A percentile compares a stretch with the other conserved stretches of the same genome.
These are phyloP conservation scores for Yarrowia yakushimensis DNA, from an alignment of 805 yeast species.

Conservation along the genomic window DNA sequence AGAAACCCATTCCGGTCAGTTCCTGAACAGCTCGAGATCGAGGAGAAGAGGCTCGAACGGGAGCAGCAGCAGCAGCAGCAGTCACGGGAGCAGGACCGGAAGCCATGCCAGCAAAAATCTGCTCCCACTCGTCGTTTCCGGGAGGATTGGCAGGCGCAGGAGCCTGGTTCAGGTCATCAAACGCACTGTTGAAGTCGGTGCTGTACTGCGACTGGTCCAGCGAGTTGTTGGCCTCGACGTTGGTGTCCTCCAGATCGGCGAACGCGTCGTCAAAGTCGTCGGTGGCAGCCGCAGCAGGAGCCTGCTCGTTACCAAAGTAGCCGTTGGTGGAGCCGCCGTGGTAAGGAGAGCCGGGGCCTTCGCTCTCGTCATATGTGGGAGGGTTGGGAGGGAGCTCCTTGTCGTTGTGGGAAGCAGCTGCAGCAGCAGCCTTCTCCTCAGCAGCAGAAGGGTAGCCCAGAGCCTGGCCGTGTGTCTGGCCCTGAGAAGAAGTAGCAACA, in stretches of 20 bases:
- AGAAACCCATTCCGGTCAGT: slow-evolving; percentile 86
- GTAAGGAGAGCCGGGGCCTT: neutral
- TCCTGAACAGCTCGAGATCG: slow-evolving; percentile 65
- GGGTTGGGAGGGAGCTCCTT: slow-evolving; percentile 21
- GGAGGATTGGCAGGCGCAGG: slow-evolving; percentile 13
- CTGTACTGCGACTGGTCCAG: neutral
- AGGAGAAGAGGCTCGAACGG: slow-evolving; percentile 35
- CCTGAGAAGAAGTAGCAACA: neutral
- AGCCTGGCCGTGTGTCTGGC: no score
- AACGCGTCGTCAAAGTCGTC: slow-evolving; percentile 34
- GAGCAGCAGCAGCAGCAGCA: slow-evolving; percentile 26
- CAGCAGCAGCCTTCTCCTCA: slow-evolving; percentile 19
- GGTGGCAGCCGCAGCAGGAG: neutral
- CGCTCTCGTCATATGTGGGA: slow-evolving; percentile 14
- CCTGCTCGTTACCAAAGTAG: neutral
- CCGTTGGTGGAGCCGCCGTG: neutral
- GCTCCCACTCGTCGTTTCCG: slow-evolving; percentile 75
- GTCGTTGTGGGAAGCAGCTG: slow-evolving; percentile 14
- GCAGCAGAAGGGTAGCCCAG: slow-evolving; percentile 28
- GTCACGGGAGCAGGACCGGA: slow-evolving; percentile 31
- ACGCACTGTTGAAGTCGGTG: slow-evolving; percentile 29
- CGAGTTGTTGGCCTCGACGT: slow-evolving; percentile 25
- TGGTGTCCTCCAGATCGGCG: slow-evolving; percentile 29
- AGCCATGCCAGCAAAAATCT: slow-evolving; percentile 84
- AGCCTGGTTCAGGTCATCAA: slow-evolving; percentile 28